Conservation (phyloP, 139 green algal species). For the Tetraselmis striata region DNA sequence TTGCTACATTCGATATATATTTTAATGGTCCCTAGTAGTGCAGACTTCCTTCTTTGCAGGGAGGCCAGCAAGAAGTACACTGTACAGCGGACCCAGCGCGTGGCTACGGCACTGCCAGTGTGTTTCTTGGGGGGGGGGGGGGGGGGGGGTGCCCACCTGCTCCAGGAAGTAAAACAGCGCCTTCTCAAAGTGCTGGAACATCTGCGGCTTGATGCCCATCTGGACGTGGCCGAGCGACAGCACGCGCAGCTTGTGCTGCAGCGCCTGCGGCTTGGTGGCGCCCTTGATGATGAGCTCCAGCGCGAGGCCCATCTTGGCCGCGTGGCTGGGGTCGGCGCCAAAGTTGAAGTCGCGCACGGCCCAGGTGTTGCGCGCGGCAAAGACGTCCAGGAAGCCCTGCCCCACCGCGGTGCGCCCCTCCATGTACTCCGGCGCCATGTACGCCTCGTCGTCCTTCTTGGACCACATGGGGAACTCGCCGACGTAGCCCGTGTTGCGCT, state of each 20-base stretch:
- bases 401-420: not conserved
- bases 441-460: not conserved
- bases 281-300: not conserved
- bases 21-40: too few relatives aligned
- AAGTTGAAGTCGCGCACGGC: not conserved
- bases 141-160: not conserved
- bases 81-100: too few relatives aligned
- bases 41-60: too few relatives aligned
- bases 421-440: not conserved
- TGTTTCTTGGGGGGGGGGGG: too few relatives aligned
- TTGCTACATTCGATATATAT: not conserved
- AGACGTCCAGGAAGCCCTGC: not conserved
- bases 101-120: too few relatives aligned
- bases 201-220: not conserved
- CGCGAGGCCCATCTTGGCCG: not conserved
- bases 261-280: not conserved
- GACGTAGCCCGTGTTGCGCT: not conserved
- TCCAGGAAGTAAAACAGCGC: not conserved
- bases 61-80: too few relatives aligned
- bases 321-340: not conserved
- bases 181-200: not conserved
- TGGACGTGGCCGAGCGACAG: not conserved
- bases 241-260: not conserved
- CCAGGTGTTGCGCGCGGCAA: not conserved
- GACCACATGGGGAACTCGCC: not conserved